phyloP scores from a whole-genome alignment of 2,329 filamentous ascomycete species.

The Aspergillus tubingensis region DNA sequence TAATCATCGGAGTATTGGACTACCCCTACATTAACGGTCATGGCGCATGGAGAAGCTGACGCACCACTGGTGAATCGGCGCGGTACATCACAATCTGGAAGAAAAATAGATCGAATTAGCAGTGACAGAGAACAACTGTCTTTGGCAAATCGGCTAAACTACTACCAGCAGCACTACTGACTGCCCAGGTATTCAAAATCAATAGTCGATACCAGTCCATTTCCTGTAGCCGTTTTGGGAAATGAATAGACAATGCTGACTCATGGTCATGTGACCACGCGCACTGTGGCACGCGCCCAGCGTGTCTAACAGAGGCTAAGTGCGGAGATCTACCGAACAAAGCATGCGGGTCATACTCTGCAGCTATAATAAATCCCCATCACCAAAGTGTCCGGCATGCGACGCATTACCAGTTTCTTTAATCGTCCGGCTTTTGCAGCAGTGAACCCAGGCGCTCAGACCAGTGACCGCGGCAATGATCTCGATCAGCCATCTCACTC shows the following conservation, averaged over 20 bases:
- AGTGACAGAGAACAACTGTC: background rate
- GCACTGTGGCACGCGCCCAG: slow-evolving; percentile 15
- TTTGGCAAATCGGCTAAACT: background rate
- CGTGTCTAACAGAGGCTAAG: slow-evolving; percentile 11
- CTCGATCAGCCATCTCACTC: slow-evolving; percentile 26
- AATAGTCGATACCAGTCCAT: slow-evolving; percentile 1
- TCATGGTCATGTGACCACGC: slow-evolving; percentile 23
- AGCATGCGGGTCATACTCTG: slow-evolving; percentile 7
- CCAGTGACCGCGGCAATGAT: slow-evolving; percentile 9
- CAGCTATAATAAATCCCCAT: slow-evolving; percentile 5
- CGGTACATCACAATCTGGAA: slow-evolving; percentile 3
- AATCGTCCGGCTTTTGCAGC: slow-evolving; percentile 35
- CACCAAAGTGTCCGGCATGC: slow-evolving; percentile 26
- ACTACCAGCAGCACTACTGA: background rate
- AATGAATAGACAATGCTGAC: background rate
- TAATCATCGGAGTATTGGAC: slow-evolving; percentile 8
- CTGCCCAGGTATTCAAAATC: background rate
- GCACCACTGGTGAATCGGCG: background rate
- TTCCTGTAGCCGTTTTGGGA: background rate
- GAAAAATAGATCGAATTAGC: background rate
- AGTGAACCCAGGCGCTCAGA: slow-evolving; percentile 1
- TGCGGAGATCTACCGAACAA: slow-evolving; percentile 11
- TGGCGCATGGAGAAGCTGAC: slow-evolving; percentile 9
- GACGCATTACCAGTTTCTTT: slow-evolving; percentile 52
- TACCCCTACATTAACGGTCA: slow-evolving; percentile 7